phyloP scores from a whole-genome alignment of 139 green algal species.

The Coelastrella sp. region DNA sequence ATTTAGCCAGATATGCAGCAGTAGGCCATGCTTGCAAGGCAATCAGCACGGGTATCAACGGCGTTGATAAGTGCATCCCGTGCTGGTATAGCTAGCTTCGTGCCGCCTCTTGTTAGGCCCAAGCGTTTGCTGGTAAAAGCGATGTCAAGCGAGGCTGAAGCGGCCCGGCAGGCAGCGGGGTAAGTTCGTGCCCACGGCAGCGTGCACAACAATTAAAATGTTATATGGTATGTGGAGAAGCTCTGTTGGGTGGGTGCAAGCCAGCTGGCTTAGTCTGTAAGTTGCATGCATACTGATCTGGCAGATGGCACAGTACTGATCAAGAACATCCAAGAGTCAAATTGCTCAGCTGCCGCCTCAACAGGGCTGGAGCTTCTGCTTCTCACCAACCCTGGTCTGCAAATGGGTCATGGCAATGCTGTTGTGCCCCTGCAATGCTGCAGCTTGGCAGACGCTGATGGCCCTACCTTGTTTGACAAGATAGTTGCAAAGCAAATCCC shows the following conservation, averaged over 20 bases:
- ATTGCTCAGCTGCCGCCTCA: no score
- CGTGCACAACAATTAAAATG: not conserved
- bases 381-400: not conserved
- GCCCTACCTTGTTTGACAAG: slow-evolving; percentile 97
- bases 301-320: no score
- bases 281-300: no score
- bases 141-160: slow-evolving; percentile 56
- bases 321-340: no score
- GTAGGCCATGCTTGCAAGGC: not conserved
- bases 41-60: not conserved
- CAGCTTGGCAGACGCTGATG: slow-evolving; percentile 64
- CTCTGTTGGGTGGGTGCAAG: no score
- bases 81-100: not conserved
- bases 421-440: not conserved
- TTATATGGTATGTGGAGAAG: not conserved
- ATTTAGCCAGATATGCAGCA: not conserved
- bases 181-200: slow-evolving; percentile 26
- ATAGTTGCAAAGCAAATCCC: slow-evolving; percentile 91
- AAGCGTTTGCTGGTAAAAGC: slow-evolving; percentile 27
- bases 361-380: not conserved
- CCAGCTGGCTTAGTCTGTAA: no score
- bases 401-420: no score
- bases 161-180: slow-evolving; percentile 49
- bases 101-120: not conserved
- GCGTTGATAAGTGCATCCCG: not conserved